Evolutionary conservation across 2,329 filamentous ascomycete species (phyloP).

Genomic region (Pleomassaria siparia): DNA sequence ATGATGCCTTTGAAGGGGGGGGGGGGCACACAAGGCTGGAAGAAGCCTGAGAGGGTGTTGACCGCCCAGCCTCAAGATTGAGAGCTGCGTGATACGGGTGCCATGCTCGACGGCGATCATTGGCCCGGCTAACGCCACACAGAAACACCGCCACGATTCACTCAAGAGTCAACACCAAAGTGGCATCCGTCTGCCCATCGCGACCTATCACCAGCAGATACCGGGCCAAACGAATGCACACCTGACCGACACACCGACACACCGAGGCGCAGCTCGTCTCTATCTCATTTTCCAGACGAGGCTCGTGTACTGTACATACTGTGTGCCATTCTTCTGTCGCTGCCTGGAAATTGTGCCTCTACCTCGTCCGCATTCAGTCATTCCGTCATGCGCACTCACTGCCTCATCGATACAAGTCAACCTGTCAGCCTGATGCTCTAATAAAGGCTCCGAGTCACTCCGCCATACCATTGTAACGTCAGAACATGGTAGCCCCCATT

Average conservation of each 20-base stretch:
- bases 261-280: slow-evolving; percentile 3
- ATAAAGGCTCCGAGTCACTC: neutral
- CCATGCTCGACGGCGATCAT: too few relatives aligned
- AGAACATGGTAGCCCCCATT: neutral
- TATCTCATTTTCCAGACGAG: neutral
- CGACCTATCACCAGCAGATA: neutral
- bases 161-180: slow-evolving; percentile 4
- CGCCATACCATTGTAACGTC: neutral
- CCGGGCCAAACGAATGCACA: neutral
- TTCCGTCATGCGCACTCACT: slow-evolving; percentile 21
- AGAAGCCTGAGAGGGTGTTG: slow-evolving; percentile 18
- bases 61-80: slow-evolving; percentile 1
- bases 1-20: slow-evolving; percentile 12
- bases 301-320: neutral
- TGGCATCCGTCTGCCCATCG: neutral
- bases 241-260: slow-evolving; percentile 2
- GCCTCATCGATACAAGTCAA: neutral
- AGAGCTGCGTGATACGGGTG: neutral
- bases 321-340: slow-evolving; percentile 19
- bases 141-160: slow-evolving; percentile 5
- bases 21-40: slow-evolving; percentile 27
- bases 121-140: slow-evolving; percentile 13
- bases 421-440: slow-evolving; percentile 2
- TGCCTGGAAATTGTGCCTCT: slow-evolving; percentile 31
- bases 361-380: slow-evolving; percentile 12